Percentiles rank a stretch among this genome's conserved stretches.
These are phyloP conservation scores for Wallacemonas sp. DNA, from an alignment of 208 protist species.

Conservation along the genomic window DNA sequence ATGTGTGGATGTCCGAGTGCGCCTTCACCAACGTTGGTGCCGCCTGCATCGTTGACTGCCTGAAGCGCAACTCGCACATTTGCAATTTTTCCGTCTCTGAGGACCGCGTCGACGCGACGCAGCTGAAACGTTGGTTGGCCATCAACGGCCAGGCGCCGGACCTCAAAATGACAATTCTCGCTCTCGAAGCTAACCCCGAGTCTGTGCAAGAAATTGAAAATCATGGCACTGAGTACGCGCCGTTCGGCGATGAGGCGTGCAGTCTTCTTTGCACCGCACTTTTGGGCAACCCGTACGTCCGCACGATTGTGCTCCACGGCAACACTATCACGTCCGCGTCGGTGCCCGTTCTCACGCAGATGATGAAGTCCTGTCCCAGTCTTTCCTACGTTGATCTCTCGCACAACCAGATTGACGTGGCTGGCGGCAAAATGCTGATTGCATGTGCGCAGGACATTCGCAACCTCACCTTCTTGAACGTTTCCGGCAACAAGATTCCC, in stretches of 20 bases:
- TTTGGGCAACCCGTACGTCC: slow-evolving; percentile 42
- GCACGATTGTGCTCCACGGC: slow-evolving; percentile 50
- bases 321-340: slow-evolving; percentile 70
- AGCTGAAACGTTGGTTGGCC: slow-evolving; percentile 55
- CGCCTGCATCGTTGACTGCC: slow-evolving; percentile 28
- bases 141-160: slow-evolving; percentile 64
- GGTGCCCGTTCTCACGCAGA: slow-evolving; percentile 57
- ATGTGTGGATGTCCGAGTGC: slow-evolving; percentile 47
- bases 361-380: slow-evolving; percentile 47
- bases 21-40: slow-evolving; percentile 49
- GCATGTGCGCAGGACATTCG: slow-evolving; percentile 39
- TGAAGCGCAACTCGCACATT: slow-evolving; percentile 48
- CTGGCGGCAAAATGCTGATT: slow-evolving; percentile 19
- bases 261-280: slow-evolving; percentile 58
- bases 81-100: slow-evolving; percentile 35
- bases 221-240: slow-evolving; percentile 29
- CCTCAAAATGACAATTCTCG: slow-evolving; percentile 61
- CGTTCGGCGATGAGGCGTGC: slow-evolving; percentile 62
- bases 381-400: slow-evolving; percentile 65
- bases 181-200: slow-evolving; percentile 48
- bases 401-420: slow-evolving; percentile 74
- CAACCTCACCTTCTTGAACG: slow-evolving; percentile 39
- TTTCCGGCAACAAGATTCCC: slow-evolving; percentile 62
- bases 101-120: slow-evolving; percentile 18
- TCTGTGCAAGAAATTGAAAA: slow-evolving; percentile 52